Evolutionary conservation across 2,329 filamentous ascomycete species (phyloP).

Genomic region (Aureobasidium subglaciale): DNA sequence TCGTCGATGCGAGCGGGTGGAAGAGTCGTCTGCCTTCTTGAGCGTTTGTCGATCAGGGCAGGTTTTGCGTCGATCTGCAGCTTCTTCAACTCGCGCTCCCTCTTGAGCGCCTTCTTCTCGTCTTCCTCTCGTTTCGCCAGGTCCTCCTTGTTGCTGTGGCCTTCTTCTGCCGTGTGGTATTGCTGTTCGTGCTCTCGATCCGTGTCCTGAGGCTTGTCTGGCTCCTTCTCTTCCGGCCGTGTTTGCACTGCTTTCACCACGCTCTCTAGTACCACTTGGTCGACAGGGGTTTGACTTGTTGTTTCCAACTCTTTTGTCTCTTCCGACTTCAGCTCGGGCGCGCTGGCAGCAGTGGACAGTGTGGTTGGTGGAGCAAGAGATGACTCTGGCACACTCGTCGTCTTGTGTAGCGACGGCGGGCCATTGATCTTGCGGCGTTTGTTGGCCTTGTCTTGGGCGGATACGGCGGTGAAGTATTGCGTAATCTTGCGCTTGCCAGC

Average conservation of each 20-base stretch:
- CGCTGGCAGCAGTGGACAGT: neutral
- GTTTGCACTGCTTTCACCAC: neutral
- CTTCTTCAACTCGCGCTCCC: neutral
- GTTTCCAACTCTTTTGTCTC: neutral
- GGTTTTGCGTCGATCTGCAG: constrained; percentile 12
- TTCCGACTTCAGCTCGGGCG: neutral
- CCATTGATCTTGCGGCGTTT: neutral
- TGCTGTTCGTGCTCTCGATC: constrained; percentile 2
- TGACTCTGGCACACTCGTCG: neutral
- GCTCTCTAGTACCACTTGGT: neutral
- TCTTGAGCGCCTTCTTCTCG: neutral
- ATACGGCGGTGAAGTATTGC: neutral
- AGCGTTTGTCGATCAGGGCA: constrained; percentile 4
- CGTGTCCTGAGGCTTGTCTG: constrained; percentile 1
- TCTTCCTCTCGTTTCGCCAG: neutral
- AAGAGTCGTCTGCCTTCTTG: neutral
- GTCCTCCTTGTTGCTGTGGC: neutral
- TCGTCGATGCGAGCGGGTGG: neutral
- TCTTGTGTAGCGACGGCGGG: neutral
- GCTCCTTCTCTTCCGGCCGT: neutral
- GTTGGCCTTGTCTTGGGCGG: neutral
- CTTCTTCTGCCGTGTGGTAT: neutral
- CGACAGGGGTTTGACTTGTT: neutral
- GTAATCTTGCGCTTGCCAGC: constrained; percentile 4
- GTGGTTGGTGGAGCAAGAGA: neutral